A percentile compares a stretch with the other conserved stretches of the same genome.
Evolutionary conservation across 352 stramenopile species (phyloP).

Genomic region (Aphanomyces invadans): DNA sequence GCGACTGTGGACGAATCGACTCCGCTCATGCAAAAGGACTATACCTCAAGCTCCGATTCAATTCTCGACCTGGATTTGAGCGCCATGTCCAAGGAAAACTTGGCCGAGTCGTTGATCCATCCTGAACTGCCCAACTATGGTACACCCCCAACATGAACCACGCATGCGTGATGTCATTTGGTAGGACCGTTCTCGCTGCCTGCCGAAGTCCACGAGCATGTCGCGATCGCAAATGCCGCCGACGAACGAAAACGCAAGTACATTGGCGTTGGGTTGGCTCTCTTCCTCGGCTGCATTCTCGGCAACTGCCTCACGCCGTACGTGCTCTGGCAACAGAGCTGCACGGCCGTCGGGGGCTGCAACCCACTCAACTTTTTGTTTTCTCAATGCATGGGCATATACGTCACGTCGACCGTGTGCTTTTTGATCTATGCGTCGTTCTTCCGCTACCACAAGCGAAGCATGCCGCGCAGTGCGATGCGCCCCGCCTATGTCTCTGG

Average conservation of each 20-base stretch:
- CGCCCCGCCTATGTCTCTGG: conserved; percentile 66
- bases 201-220: conserved; percentile 49
- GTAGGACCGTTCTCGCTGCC: conserved; percentile 55
- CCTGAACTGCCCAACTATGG: conserved; percentile 77
- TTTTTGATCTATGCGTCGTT: conserved; percentile 76
- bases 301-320: conserved; percentile 73
- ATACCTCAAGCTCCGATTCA: background rate
- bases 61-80: conserved; percentile 7
- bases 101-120: conserved; percentile 51
- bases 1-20: conserved; percentile 31
- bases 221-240: conserved; percentile 38
- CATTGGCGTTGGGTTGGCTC: conserved; percentile 52
- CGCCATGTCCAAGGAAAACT: conserved; percentile 27
- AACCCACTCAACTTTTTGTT: conserved; percentile 80
- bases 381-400: conserved; percentile 75
- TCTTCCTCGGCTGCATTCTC: conserved; percentile 61
- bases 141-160: background rate
- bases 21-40: conserved; percentile 29
- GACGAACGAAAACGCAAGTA: conserved; percentile 52
- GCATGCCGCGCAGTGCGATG: conserved; percentile 77
- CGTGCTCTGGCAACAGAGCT: conserved; percentile 62
- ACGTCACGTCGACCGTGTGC: conserved; percentile 60
- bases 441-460: conserved; percentile 60
- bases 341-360: conserved; percentile 33
- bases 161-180: background rate